phyloP scores from a whole-genome alignment of 176 grass and related monocot genomes.

The Oryza longistaminata region DNA sequence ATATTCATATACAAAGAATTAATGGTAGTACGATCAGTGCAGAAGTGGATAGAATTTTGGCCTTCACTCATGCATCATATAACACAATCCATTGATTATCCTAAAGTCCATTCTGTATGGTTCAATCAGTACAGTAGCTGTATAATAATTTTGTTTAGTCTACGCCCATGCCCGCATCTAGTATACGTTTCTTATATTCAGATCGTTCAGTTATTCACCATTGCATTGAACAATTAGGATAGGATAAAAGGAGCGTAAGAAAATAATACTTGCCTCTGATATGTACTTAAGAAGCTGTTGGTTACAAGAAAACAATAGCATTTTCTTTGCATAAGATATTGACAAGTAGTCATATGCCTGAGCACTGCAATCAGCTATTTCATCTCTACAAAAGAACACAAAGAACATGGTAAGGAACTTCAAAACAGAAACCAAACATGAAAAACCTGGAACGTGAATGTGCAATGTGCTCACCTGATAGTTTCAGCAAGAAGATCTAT shows the following conservation, averaged over 20 bases:
- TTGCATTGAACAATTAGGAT: background rate
- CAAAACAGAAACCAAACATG: background rate
- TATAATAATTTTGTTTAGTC: background rate
- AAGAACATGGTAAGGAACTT: slow-evolving; percentile 16
- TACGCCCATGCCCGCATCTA: background rate
- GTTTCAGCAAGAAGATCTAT: slow-evolving; percentile 74
- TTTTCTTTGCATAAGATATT: slow-evolving; percentile 60
- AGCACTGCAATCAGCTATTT: slow-evolving; percentile 76
- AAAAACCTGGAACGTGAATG: background rate
- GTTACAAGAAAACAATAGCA: slow-evolving; percentile 70
- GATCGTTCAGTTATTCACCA: background rate
- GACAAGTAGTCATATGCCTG: slow-evolving; percentile 78
- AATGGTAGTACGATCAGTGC: too few species aligned
- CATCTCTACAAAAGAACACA: slow-evolving; percentile 49
- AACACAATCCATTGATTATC: background rate
- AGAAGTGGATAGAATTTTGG: too few species aligned
- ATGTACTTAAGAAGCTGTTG: slow-evolving; percentile 74
- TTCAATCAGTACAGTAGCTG: background rate
- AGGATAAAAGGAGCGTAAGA: background rate
- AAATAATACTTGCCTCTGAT: slow-evolving; percentile 54
- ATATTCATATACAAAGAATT: too few species aligned
- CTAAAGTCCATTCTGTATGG: background rate
- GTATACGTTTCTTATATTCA: background rate
- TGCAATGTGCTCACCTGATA: slow-evolving; percentile 45
- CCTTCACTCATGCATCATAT: too few species aligned